Evolutionary conservation across 2,329 filamentous ascomycete species (phyloP).

Genomic region (Thermothelomyces thermophilus): DNA sequence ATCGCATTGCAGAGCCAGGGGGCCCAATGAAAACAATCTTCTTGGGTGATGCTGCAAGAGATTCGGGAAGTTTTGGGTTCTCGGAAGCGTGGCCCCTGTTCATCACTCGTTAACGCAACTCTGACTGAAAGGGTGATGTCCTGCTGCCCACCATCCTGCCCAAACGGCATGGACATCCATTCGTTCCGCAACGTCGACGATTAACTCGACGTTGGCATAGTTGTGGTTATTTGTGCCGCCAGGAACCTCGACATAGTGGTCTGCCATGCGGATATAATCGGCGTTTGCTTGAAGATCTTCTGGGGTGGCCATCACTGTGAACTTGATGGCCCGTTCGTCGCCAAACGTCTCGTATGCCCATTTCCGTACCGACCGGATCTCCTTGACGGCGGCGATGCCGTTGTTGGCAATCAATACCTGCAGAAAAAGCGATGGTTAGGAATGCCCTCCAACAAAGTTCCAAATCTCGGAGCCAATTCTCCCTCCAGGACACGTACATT

Average conservation of each 20-base stretch:
- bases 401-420: constrained; percentile 99
- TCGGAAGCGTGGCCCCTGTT: constrained; percentile 92
- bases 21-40: constrained; percentile 99
- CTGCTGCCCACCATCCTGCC: constrained; percentile 78
- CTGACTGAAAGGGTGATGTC: neutral
- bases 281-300: constrained; percentile 97
- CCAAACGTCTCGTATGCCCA: constrained; percentile 99
- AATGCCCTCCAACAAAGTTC: too few relatives aligned
- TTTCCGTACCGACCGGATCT: constrained; percentile 98
- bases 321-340: constrained; percentile 96
- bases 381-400: constrained; percentile 98
- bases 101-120: constrained; percentile 1
- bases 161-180: constrained; percentile 98
- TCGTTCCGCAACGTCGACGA: constrained; percentile 96
- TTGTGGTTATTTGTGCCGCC: constrained; percentile 99
- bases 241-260: constrained; percentile 98
- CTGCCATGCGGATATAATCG: constrained; percentile 99
- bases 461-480: too few relatives aligned
- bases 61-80: constrained; percentile 96
- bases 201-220: constrained; percentile 98
- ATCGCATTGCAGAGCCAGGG: constrained; percentile 96
- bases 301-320: constrained; percentile 98
- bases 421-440: too few relatives aligned
- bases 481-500: constrained; percentile 63
- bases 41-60: constrained; percentile 88